phyloP scores from a whole-genome alignment of 148 eudicot species.

The Rhododendron mucronatum region DNA sequence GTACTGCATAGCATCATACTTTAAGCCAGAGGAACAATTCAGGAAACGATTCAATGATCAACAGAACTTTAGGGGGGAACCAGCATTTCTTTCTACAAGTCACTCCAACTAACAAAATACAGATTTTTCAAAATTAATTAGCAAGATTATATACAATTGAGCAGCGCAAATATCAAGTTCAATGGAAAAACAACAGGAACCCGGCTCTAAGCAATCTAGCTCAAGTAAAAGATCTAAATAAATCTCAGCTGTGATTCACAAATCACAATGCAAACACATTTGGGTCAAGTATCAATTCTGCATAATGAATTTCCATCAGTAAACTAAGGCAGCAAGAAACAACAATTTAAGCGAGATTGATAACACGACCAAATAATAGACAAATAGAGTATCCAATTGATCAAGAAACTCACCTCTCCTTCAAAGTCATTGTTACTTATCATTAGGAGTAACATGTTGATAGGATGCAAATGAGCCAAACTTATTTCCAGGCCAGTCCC shows the following conservation, averaged over 20 bases:
- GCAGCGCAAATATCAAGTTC: background rate
- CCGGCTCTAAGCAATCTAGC: background rate
- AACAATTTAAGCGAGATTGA: background rate
- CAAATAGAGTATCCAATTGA: background rate
- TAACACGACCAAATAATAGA: background rate
- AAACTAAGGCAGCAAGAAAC: background rate
- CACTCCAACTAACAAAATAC: background rate
- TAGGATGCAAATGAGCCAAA: slow-evolving; percentile 14
- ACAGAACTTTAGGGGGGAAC: background rate
- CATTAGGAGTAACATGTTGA: slow-evolving; percentile 27
- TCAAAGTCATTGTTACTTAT: slow-evolving; percentile 16
- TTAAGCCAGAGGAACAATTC: background rate
- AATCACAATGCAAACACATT: background rate
- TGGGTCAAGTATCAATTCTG: slow-evolving; percentile 20
- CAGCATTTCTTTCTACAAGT: background rate
- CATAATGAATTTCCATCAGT: background rate
- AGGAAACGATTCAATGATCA: background rate
- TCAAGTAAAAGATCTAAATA: background rate
- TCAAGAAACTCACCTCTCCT: slow-evolving; percentile 17
- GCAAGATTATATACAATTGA: background rate
- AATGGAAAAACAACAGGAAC: background rate
- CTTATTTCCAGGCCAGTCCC: slow-evolving; percentile 43
- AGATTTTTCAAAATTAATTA: background rate
- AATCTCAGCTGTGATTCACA: background rate
- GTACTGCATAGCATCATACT: background rate